Percentiles rank a stretch among this genome's conserved stretches.
These are phyloP conservation scores for Hyphopichia buzzinii DNA, from an alignment of 1,139 yeast genomes.

Conservation along the genomic window DNA sequence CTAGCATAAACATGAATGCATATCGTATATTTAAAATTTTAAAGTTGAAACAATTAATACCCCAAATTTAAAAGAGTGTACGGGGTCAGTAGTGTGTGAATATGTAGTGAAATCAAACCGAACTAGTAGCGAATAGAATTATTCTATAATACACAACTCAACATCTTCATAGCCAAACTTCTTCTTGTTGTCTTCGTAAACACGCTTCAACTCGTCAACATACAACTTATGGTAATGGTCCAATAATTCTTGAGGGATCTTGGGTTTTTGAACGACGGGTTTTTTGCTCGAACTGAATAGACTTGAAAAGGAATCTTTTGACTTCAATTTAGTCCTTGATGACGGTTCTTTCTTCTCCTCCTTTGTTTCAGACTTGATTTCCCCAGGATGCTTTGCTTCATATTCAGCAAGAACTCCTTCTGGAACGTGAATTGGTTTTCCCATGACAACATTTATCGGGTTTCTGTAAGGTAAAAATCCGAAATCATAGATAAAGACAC, in stretches of 20 bases:
- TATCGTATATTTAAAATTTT: neutral
- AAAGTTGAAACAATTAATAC: too few species aligned
- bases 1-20: neutral
- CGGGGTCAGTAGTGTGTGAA: too few species aligned
- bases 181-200: conserved; percentile 70
- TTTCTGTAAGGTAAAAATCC: conserved; percentile 86
- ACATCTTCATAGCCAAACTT: conserved; percentile 54
- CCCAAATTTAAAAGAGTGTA: neutral
- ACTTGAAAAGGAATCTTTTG: conserved; percentile 19
- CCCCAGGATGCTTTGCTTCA: conserved; percentile 23
- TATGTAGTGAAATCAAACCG: neutral
- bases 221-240: conserved; percentile 74
- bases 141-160: conserved; percentile 48
- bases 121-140: conserved; percentile 4
- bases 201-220: conserved; percentile 59
- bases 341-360: conserved; percentile 13
- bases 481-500: conserved; percentile 87
- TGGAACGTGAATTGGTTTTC: conserved; percentile 76
- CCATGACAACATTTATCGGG: conserved; percentile 78
- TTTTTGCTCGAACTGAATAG: conserved; percentile 23
- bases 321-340: neutral
- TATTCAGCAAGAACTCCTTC: conserved; percentile 33
- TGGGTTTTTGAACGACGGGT: conserved; percentile 14
- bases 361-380: neutral
- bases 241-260: conserved; percentile 45